Conservation (phyloP, 257 asterid genomes). For the Asclepias syriaca region DNA sequence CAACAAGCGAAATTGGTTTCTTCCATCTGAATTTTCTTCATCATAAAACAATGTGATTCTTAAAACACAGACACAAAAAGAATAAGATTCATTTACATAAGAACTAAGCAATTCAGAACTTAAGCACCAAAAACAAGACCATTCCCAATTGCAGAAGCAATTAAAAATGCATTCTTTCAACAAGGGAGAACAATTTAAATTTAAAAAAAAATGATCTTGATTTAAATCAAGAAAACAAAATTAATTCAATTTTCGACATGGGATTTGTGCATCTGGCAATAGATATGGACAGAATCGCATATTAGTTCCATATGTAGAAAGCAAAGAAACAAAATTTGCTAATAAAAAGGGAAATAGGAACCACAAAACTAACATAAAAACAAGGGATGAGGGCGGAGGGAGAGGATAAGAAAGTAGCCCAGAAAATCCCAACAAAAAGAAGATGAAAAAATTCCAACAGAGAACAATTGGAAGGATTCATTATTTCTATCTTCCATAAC, state of each 20-base stretch:
- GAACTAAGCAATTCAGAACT: background rate
- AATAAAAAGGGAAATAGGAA: background rate
- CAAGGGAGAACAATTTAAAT: too few species aligned
- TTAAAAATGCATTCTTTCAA: background rate
- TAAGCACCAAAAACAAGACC: background rate
- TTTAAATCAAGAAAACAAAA: background rate
- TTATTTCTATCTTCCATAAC: background rate
- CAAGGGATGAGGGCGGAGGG: background rate
- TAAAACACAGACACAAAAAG: background rate
- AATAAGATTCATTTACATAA: background rate
- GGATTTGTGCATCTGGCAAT: background rate
- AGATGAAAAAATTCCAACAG: background rate
- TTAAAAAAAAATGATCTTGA: background rate
- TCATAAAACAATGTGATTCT: background rate
- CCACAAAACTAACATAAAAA: background rate
- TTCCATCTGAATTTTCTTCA: slow-evolving; percentile 22
- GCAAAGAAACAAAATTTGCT: background rate
- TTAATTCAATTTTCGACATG: background rate
- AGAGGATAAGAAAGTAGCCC: background rate
- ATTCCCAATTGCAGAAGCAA: background rate
- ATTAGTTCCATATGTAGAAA: background rate
- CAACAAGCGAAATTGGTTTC: slow-evolving; percentile 23
- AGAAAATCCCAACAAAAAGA: too few species aligned
- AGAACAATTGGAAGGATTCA: background rate
- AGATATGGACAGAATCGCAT: background rate